Evolutionary conservation across 1,284 basidiomycete genomes (phyloP).

Genomic region (Ustilago loliicola): DNA sequence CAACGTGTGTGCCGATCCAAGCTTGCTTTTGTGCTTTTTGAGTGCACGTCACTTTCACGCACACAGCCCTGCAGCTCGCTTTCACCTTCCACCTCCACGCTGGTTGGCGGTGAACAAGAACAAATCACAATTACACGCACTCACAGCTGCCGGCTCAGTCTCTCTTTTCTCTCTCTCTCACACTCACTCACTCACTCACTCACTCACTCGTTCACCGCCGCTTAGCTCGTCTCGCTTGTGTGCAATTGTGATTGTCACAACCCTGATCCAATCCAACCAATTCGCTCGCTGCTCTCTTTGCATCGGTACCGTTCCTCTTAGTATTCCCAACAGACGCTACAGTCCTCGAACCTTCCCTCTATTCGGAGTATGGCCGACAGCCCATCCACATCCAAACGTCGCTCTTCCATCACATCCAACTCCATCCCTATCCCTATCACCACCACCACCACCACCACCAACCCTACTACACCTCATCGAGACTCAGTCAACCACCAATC

Average conservation of each 20-base stretch:
- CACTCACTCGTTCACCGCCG: not conserved
- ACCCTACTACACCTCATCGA: not conserved
- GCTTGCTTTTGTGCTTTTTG: no score
- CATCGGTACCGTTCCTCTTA: no score
- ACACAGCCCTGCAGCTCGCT: not conserved
- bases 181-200: not conserved
- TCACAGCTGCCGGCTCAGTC: not conserved
- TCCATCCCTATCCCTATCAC: constrained; percentile 1
- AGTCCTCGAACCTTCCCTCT: not conserved
- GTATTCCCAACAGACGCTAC: not conserved
- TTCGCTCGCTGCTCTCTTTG: not conserved
- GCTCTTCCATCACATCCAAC: constrained; percentile 4
- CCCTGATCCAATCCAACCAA: constrained; percentile 8
- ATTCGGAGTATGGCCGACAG: constrained; percentile 36
- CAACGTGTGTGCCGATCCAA: no score
- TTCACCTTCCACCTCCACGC: not conserved
- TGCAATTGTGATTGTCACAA: constrained; percentile 6
- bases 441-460: constrained; percentile 10
- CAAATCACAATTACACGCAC: no score
- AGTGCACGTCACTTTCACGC: constrained; percentile 1
- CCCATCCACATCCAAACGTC: constrained; percentile 4
- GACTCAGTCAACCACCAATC: not conserved
- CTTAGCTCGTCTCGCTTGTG: not conserved
- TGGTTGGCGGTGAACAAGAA: no score
- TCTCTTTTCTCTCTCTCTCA: not conserved